Percentiles rank a stretch among this genome's conserved stretches.
Conservation (phyloP, 371 early-diverging fungal genomes). For the Mortierella sp. region DNA sequence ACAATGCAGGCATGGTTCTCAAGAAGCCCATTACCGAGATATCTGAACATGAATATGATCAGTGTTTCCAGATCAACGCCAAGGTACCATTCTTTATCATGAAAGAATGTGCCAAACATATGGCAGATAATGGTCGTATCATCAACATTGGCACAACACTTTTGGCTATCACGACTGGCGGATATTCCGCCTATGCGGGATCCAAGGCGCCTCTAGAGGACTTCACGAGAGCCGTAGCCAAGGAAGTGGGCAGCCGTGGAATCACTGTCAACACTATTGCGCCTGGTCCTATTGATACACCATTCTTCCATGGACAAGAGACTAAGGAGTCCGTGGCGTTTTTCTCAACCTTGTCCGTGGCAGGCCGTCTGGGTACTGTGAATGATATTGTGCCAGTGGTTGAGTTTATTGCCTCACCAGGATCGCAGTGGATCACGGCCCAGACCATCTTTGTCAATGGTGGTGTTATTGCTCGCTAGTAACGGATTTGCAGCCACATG, state of each 20-base stretch:
- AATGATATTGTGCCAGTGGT: conserved; percentile 55
- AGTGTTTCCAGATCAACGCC: conserved; percentile 43
- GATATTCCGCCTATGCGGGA: conserved; percentile 55
- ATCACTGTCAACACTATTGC: conserved; percentile 61
- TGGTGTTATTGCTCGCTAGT: conserved; percentile 20
- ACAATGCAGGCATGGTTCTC: conserved; percentile 63
- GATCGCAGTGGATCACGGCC: conserved; percentile 51
- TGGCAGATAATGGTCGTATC: conserved; percentile 50
- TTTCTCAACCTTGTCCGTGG: conserved; percentile 25
- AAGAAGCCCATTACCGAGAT: conserved; percentile 47
- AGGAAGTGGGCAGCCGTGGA: conserved; percentile 51
- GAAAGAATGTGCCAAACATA: conserved; percentile 48
- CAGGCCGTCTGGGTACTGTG: conserved; percentile 38
- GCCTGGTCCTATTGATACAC: conserved; percentile 58
- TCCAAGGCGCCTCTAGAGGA: conserved; percentile 56
- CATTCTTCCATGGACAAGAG: conserved; percentile 57
- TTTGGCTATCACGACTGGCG: conserved; percentile 48
- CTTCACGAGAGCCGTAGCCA: conserved; percentile 56
- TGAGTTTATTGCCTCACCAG: conserved; percentile 56
- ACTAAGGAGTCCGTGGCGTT: conserved; percentile 36
- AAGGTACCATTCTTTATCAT: conserved; percentile 56
- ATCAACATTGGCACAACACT: conserved; percentile 55
- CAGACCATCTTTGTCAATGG: conserved; percentile 58
- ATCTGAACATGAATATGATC: conserved; percentile 50
- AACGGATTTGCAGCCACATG: too few relatives aligned